Conservation (phyloP, 106 monocot genomes). For the Apostasia shenzhenica region DNA sequence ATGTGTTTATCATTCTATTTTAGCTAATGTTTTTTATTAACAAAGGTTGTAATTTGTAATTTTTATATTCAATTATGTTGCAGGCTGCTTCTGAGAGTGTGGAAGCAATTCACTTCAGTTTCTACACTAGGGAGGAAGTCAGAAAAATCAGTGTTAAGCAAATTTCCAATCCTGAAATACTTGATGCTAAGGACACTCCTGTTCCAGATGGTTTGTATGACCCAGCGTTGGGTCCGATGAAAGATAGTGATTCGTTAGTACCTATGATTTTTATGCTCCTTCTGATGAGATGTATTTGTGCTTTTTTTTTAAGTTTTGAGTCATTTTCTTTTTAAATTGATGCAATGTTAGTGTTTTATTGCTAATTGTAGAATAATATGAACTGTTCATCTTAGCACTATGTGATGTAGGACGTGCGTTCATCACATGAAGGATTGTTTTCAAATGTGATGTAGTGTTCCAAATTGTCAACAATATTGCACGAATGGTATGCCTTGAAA, state of each 20-base stretch:
- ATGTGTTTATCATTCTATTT: neutral
- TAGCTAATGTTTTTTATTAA: neutral
- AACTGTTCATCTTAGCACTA: neutral
- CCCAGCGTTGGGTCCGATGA: constrained; percentile 45
- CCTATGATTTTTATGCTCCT: neutral
- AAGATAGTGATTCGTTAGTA: constrained; percentile 45
- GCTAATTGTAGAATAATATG: too few relatives aligned
- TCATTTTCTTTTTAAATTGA: neutral
- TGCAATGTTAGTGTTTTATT: neutral
- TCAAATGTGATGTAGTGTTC: too few relatives aligned
- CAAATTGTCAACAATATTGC: too few relatives aligned
- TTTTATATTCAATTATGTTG: neutral
- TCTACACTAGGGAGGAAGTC: constrained; percentile 39
- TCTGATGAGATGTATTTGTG: neutral
- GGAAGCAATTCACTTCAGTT: constrained; percentile 42
- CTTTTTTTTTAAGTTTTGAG: neutral
- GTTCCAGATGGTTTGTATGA: constrained; percentile 52
- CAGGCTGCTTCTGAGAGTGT: constrained; percentile 51
- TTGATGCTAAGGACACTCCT: constrained; percentile 35
- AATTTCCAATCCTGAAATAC: constrained; percentile 38
- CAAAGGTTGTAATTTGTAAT: neutral
- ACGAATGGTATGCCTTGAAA: too few relatives aligned
- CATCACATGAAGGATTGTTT: neutral
- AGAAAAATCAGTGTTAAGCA: constrained; percentile 49
- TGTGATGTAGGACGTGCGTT: neutral